Base-by-base conservation (phyloP, 805 yeast genomes). In the Blastobotrys terrestris region DNA sequence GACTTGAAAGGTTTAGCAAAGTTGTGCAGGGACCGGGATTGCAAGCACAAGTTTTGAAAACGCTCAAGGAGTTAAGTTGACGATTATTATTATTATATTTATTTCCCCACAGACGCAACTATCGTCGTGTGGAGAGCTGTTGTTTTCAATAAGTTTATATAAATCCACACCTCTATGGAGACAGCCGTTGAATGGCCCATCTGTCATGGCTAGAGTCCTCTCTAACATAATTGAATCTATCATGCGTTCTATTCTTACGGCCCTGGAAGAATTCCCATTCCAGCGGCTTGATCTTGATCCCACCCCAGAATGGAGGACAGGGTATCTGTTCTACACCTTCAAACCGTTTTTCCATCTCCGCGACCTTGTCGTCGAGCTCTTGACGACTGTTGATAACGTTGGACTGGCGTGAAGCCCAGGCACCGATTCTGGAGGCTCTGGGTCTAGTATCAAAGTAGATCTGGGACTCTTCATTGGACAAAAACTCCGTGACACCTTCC, bases 211-310 rank as follows among this genome's bases (percentile, higher is more conserved):
- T 20, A 22, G 39, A 4, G 3, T 45, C 6, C 20, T 78, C 80
- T 66, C 95, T 76, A 55, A 78, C 77, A 69, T 77, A 91, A 13
- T 83, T 80, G 49, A 91, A 74, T 60, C 99, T 79, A 68, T 94
- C 99, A 68, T 94, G 99, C 49, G 92, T 74, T 67, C 99, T 79
- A 64, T 87, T 84, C 55, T 78, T 76, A 58, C 99, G 81, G 15
- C 99, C 99, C 72, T 94, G 99, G 97, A 98, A 94, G 65, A 92
- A 94, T 71, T 94, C 99, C 59, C 92, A 78, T 65, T 89, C 96
- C 46, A 87, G 71, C 3, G 99, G 99, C 43, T 85, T 81, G 15
- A 94, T 76, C 63, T 96, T 77, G 48, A 94, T 66, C 0, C 99
- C 99, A 51, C 98, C 99, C 99, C 99, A 94, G 66, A 74, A 84